Base-by-base conservation (phyloP, 371 early-diverging fungal species). In the Apophysomyces elegans region DNA sequence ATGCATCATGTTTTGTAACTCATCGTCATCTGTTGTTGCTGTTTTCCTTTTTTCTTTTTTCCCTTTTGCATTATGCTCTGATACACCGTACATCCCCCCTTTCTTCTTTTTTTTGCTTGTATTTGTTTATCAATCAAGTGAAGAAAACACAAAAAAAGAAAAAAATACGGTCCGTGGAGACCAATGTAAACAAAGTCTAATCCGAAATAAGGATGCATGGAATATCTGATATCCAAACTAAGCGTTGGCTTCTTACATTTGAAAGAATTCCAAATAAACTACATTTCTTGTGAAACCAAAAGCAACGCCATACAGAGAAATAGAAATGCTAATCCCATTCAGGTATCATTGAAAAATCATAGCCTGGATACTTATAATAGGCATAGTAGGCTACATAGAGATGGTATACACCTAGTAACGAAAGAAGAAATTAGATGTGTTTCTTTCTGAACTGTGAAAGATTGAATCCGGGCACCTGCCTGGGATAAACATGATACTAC, bases 401-500 rank as follows among this genome's bases (percentile, higher is more conserved):
- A 61, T 83, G 83, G 44, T 83, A 83, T 1, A 77, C 66, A 14
- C 83, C 80, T 80, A 68, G 16, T 38, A 26, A n/a, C 4, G 7
- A 60, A 54, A 13, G 13, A 39, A 60, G 4, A 71, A 44, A 43
- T 35, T 39, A 26, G 32, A 26, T 26, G 2, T 0, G 32, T 26
- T 26, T 26, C 32, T 26, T 26, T 26, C 32, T 26, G 2, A 26
- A 26, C 32, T 26, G 32, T 26, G 32, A 26, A 56, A 16, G 41
- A 4, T 14, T 43, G 11, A 38, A 16, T 18, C 11, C 5, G n/a
- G 38, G 62, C 44, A 26, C 57, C 63, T 67, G 66, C 80, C 83
- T 63, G 89, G 89, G 44, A 89, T 86, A 70, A 80, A 80, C 80
- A 80, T 80, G 57, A 78, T 65, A 50, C 73, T 71, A 12, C 81